Evolutionary conservation across 768 basidiomycete genomes (phyloP).

Genomic region (Serendipita sp.): DNA sequence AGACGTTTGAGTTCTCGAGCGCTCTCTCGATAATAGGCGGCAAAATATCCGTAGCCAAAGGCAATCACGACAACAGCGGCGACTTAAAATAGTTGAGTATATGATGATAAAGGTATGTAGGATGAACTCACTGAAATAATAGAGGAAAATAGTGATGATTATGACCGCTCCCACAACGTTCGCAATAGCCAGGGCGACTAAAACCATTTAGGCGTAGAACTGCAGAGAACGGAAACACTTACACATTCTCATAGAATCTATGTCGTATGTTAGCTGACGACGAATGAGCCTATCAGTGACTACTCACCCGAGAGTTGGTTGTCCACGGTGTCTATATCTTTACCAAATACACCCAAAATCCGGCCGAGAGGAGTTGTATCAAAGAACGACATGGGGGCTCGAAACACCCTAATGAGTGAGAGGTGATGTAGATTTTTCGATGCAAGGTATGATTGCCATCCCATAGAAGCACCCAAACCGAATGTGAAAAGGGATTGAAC

Average conservation of each 20-base stretch:
- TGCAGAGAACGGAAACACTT: slow-evolving; percentile 16
- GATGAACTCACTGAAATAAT: slow-evolving; percentile 39
- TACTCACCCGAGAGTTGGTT: slow-evolving; percentile 40
- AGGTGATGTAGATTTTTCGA: slow-evolving; percentile 47
- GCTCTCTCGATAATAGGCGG: slow-evolving; percentile 52
- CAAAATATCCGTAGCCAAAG: slow-evolving; percentile 49
- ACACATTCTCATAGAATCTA: slow-evolving; percentile 46
- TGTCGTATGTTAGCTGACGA: background rate
- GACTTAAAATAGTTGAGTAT: slow-evolving; percentile 22
- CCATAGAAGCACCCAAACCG: slow-evolving; percentile 35
- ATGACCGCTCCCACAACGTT: slow-evolving; percentile 36
- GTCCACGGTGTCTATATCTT: slow-evolving; percentile 50
- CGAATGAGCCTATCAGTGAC: background rate
- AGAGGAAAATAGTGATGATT: slow-evolving; percentile 41
- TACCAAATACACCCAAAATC: slow-evolving; percentile 46
- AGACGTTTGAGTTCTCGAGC: slow-evolving; percentile 57
- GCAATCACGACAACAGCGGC: slow-evolving; percentile 37
- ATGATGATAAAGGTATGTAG: background rate
- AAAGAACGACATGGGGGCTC: slow-evolving; percentile 65
- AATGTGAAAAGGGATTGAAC: slow-evolving; percentile 44
- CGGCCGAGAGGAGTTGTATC: slow-evolving; percentile 54
- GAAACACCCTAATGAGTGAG: slow-evolving; percentile 41
- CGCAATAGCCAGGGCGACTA: slow-evolving; percentile 36
- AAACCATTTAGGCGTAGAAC: background rate
- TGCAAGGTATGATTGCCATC: slow-evolving; percentile 41